phyloP scores from a whole-genome alignment of 768 basidiomycete species.

The Lentinula sp. region DNA sequence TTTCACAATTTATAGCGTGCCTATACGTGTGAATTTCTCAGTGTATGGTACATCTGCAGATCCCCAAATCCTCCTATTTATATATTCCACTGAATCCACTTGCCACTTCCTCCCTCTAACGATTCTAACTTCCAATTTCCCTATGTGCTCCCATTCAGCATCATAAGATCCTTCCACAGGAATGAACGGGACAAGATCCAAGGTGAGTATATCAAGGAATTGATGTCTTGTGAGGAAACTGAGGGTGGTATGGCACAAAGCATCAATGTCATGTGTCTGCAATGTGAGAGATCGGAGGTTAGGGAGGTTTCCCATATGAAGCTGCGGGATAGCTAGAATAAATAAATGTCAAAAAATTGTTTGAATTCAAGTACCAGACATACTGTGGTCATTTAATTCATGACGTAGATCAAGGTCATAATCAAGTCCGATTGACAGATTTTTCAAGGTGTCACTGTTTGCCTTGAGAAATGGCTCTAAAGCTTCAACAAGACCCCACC shows the following conservation, averaged over 20 bases:
- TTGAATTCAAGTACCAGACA: background rate
- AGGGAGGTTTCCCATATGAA: background rate
- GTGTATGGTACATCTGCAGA: background rate
- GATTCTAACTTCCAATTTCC: background rate
- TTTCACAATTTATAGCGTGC: background rate
- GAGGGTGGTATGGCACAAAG: background rate
- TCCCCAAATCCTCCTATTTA: conserved; percentile 2
- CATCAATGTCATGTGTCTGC: background rate
- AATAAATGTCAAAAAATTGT: background rate
- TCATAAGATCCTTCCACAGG: background rate
- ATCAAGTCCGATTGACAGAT: background rate
- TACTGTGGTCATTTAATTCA: background rate
- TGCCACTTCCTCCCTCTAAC: background rate
- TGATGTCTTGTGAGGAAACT: background rate
- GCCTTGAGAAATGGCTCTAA: background rate
- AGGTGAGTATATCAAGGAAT: background rate
- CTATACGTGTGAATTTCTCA: background rate
- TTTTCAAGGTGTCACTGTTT: background rate
- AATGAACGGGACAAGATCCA: background rate
- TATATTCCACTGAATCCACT: background rate
- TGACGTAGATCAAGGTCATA: background rate
- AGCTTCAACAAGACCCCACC: conserved; percentile 2
- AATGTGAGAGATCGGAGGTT: conserved; percentile 2
- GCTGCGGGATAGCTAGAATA: background rate
- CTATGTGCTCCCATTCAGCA: background rate